Evolutionary conservation across 169 alveolate genomes (phyloP).

Genomic region (Plasmodium coatneyi): DNA sequence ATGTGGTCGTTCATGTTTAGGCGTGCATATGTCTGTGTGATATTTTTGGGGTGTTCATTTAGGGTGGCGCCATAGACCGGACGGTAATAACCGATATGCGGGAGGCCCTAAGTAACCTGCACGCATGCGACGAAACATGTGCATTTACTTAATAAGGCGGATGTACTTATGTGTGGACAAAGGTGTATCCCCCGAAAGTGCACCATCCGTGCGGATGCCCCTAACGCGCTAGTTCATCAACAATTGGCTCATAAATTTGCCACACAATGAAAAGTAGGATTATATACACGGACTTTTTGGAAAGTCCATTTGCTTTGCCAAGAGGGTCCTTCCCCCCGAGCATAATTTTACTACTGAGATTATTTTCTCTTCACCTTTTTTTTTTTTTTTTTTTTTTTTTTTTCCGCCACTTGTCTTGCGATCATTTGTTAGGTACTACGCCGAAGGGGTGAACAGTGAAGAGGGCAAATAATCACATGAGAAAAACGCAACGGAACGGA

Average conservation of each 20-base stretch:
- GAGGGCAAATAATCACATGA: neutral
- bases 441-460: neutral
- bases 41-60: neutral
- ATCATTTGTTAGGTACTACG: neutral
- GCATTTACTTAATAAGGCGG: neutral
- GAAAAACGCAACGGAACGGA: neutral
- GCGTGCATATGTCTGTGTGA: neutral
- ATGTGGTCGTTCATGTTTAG: conserved; percentile 52
- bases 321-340: neutral
- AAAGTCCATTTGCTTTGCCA: neutral
- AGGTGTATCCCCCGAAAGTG: neutral
- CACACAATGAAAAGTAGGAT: neutral
- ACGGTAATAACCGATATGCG: neutral
- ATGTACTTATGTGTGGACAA: neutral
- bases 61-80: neutral
- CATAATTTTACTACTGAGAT: neutral
- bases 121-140: neutral
- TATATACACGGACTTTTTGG: neutral
- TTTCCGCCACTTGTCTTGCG: neutral
- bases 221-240: neutral
- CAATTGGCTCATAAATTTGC: neutral
- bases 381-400: neutral
- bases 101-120: neutral
- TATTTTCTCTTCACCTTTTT: neutral
- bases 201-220: neutral